Base-by-base conservation (phyloP, 352 stramenopile genomes). In the Phytophthora ohioensis region DNA sequence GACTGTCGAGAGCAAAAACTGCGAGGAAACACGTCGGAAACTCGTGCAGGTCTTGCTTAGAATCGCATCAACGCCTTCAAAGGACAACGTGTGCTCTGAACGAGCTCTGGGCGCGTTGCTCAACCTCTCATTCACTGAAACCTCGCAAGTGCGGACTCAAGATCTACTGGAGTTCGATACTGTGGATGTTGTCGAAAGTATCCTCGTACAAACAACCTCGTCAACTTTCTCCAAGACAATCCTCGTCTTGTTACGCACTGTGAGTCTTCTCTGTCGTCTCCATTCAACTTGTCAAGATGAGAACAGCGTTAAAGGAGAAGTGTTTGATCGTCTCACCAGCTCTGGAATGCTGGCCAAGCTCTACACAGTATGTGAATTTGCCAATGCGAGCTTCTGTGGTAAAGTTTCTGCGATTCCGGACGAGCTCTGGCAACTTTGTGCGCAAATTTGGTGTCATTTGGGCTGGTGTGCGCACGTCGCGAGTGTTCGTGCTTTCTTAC, bases 401-500 rank as follows among this genome's bases (percentile, higher is more conserved):
- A 57, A 63, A 7, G 32, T 13, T 12, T 27, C 53, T 4, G 41
- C 34, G 10, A 57, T 80, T 53, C 53, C 71, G 7, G 31, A 61
- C 4, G 78, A 84, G 10, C 31, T 82, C 1, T 91, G 79, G 85
- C 87, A 93, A 17, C 62, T 88, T 4, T 83, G 78, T 51, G 79
- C 84, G 0, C 87, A 93, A 55, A 78, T 93, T 32, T 91, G 84
- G 73, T 93, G 84, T 41, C 85, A 94, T 56, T 63, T 94, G 7
- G 87, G 84, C 21, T 94, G 85, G 85, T 84, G 75, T 12, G 53
- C 80, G 3, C 48, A 80, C 43, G 12, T 82, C 34, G 7, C 52
- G 4, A 66, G 41, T 12, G 73, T 85, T 13, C 73, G 74, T 15
- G 42, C 35, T 12, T 88, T 84, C 55, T 57, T 93, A 12, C 73